These are phyloP conservation scores for Sporothrix euskadiensis DNA, from an alignment of 2,329 filamentous ascomycete genomes.

Conservation along the genomic window DNA sequence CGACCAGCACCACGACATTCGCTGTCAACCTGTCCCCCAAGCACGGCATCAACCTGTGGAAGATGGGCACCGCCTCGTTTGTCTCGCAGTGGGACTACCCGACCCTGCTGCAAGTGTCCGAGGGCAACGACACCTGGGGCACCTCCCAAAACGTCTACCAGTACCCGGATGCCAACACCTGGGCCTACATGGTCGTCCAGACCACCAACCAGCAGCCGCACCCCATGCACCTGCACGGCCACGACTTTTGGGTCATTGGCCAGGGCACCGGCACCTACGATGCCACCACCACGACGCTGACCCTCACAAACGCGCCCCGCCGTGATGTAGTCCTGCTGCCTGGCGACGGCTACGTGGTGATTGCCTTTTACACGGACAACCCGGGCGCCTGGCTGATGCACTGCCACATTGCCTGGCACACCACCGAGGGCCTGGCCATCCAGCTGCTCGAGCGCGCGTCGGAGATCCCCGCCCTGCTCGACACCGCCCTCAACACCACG, in stretches of 20 bases:
- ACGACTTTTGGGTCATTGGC: slow-evolving; percentile 46
- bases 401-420: slow-evolving; percentile 56
- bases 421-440: slow-evolving; percentile 50
- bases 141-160: slow-evolving; percentile 27
- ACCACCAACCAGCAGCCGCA: slow-evolving; percentile 35
- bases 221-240: slow-evolving; percentile 49
- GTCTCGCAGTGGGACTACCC: slow-evolving; percentile 35
- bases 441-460: slow-evolving; percentile 48
- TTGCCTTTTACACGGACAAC: slow-evolving; percentile 51
- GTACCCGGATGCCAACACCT: slow-evolving; percentile 26
- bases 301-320: slow-evolving; percentile 44
- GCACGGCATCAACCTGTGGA: slow-evolving; percentile 34
- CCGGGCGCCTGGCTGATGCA: slow-evolving; percentile 54
- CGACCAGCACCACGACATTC: slow-evolving; percentile 23
- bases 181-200: slow-evolving; percentile 32
- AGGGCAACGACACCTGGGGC: slow-evolving; percentile 29
- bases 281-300: slow-evolving; percentile 33
- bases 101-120: slow-evolving; percentile 29
- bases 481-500: slow-evolving; percentile 30
- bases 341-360: slow-evolving; percentile 44
- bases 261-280: slow-evolving; percentile 29
- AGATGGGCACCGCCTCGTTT: slow-evolving; percentile 34
- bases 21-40: slow-evolving; percentile 17
- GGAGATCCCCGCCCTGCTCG: slow-evolving; percentile 23
- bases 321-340: slow-evolving; percentile 49